Base-by-base conservation (phyloP, 2,329 filamentous ascomycete species). In the Exophiala phaeomuriformis region DNA sequence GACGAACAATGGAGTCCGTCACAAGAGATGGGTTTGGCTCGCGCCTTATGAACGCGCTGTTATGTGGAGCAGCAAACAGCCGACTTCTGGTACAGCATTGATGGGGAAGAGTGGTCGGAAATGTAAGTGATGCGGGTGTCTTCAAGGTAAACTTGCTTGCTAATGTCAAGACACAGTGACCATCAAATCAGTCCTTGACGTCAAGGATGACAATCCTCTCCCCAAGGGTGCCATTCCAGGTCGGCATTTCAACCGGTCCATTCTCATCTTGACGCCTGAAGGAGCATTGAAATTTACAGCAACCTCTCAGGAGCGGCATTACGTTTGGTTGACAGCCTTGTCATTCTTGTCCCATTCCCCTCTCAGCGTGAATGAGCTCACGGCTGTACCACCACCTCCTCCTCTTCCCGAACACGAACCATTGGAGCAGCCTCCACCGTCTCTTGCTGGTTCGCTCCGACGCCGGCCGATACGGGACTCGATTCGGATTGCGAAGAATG, bases 61-160 rank as follows among this genome's bases (percentile, higher is more conserved):
- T 56, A 88, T 98, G 69, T 98, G 93, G 93, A 96, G 91, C 70
- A 95, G 86, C 77, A 96, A 95, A 76, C 93, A 98, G 71, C 93
- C 93, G 10, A 88, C 84, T 6, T 89, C 84, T 63, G 90, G 90
- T 32, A 86, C 82, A 64, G 91, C 90, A 32, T 72, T 98, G 69
- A 79, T 97, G 77, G 93, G 93, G 61, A 98, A 97, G 75, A 86
- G 86, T 66, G 93, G 93, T 51, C 84, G 93, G 63, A 98, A 97
- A 73, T 73, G 91, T 95, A 78, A 83, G 90, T 82, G 5, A 37
- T 51, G 44, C 31, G 27, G 35, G 49, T 59, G 19, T 44, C 52
- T 60, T 30, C 63, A 67, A 19, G 19, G 19, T 19, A 19, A 44
- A 54, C 40, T 57, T 40, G 41, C 19, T 58, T 52, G 52, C 73